Conservation (phyloP, 805 yeast genomes). For the Blastobotrys mokoenaii region DNA sequence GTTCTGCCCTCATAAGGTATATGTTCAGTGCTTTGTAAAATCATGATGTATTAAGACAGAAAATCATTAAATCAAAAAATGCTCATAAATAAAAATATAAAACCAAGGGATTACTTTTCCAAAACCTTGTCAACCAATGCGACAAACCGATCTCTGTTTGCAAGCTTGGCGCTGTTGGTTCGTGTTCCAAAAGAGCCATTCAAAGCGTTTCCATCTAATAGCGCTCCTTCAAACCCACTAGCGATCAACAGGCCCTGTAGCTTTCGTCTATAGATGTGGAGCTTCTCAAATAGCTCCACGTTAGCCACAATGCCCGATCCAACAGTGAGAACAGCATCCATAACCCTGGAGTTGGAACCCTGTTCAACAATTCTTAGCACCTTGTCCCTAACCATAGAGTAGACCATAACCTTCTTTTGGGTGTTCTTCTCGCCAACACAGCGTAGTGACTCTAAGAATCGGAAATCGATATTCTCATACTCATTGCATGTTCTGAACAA, state of each 20-base stretch:
- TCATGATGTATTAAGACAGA: too few species aligned
- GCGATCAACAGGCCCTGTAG: conserved; percentile 8
- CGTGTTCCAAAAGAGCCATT: background rate
- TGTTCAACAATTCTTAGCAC: conserved; percentile 13
- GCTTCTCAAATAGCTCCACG: conserved; percentile 10
- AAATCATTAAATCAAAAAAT: background rate
- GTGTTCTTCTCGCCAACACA: conserved; percentile 13
- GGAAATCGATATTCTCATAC: conserved; percentile 16
- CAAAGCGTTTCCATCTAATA: background rate
- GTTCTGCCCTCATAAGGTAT: background rate
- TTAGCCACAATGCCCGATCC: conserved; percentile 12
- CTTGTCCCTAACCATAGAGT: conserved; percentile 15
- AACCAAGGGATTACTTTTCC: background rate
- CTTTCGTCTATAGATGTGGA: conserved; percentile 6
- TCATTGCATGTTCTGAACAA: conserved; percentile 15
- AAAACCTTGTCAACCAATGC: background rate
- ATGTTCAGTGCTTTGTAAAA: too few species aligned
- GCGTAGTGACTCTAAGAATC: conserved; percentile 15
- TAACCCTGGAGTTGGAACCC: conserved; percentile 11
- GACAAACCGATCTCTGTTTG: background rate
- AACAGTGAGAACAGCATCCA: conserved; percentile 11
- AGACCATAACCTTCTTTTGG: conserved; percentile 15
- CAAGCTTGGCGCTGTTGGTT: background rate
- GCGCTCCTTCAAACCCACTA: conserved; percentile 11
- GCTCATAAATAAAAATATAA: background rate